A percentile compares a stretch with the other conserved stretches of the same genome.
These are phyloP conservation scores for Danielozyma ontarioensis DNA, from an alignment of 805 yeast genomes.

Conservation along the genomic window DNA sequence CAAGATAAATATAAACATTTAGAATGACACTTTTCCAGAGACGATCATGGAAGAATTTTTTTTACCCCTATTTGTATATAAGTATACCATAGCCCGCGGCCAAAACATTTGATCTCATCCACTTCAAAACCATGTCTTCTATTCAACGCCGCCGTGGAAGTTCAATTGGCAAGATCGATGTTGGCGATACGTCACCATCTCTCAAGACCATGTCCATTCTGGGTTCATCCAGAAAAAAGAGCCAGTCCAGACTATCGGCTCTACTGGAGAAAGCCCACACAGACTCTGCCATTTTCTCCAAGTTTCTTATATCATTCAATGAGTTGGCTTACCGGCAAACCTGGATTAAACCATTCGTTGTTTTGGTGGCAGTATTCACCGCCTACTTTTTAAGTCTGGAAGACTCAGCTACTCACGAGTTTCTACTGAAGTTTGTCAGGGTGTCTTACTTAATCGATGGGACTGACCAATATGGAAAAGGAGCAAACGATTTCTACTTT, in stretches of 20 bases:
- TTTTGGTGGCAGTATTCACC: slow-evolving; percentile 36
- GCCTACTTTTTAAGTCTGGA: slow-evolving; percentile 55
- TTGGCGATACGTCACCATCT: slow-evolving; percentile 70
- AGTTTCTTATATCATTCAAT: slow-evolving; percentile 51
- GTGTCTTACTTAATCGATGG: slow-evolving; percentile 61
- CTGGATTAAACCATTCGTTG: slow-evolving; percentile 65
- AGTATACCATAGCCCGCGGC: too few relatives aligned
- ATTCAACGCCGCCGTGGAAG: slow-evolving; percentile 46
- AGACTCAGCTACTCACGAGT: slow-evolving; percentile 50
- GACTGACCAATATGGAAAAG: slow-evolving; percentile 79
- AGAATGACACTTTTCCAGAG: too few relatives aligned
- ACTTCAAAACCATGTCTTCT: too few relatives aligned
- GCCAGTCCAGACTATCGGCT: slow-evolving; percentile 25
- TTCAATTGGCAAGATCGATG: slow-evolving; percentile 66
- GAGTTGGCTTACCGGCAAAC: slow-evolving; percentile 59
- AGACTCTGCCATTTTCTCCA: slow-evolving; percentile 51
- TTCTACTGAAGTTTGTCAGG: slow-evolving; percentile 54
- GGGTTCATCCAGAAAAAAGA: slow-evolving; percentile 31
- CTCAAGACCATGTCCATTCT: slow-evolving; percentile 59
- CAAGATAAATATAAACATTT: too few relatives aligned
- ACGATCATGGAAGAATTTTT: too few relatives aligned
- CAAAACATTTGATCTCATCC: too few relatives aligned
- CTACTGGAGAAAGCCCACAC: slow-evolving; percentile 22
- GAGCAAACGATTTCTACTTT: slow-evolving; percentile 74
- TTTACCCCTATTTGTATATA: too few relatives aligned